Base-by-base conservation (phyloP, 2,329 filamentous ascomycete species). In the Fusarium albosuccineum region DNA sequence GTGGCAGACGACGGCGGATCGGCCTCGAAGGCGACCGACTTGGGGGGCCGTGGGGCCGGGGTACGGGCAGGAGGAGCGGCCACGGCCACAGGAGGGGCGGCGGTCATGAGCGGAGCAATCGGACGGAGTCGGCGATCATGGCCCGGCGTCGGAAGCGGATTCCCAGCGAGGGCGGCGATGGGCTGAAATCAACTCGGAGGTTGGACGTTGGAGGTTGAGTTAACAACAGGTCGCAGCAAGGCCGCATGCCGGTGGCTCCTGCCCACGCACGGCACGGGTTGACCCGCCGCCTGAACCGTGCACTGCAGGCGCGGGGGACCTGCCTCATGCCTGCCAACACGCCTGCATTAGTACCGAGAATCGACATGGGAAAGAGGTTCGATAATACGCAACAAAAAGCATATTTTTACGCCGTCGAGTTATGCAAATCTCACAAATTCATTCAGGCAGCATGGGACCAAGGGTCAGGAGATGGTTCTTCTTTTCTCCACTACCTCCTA, bases 31-130 rank as follows among this genome's bases (percentile, higher is more conserved):
- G 68, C 66, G n/a, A 66, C 57, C 34, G 64, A 64, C 63, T 65
- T 72, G 44, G 72, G 62, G 27, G 17, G 17, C 2, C 64, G 70
- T 60, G 71, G 70, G 64, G 64, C 68, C 44, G 70, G 60, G 16
- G 62, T 51, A 52, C 70, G 67, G 26, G 51, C 56, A 63, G 66
- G 70, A 67, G 61, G 56, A 50, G 68, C 48, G 65, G 68, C 64
- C 53, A 64, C 68, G 54, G 66, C 56, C 46, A 64, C 34, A 52
- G 63, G 51, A 37, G 68, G 33, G 54, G 52, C 56, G 60, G 73
- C 68, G 61, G 72, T 74, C 76, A 78, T 78, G 73, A 62, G 71
- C 73, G 72, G 57, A 52, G 60, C 46, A 54, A 45, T 62, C 34
- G 52, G 46, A 42, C 52, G 59, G 46, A 51, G 56, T 62, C 48